phyloP scores from a whole-genome alignment of 1,139 yeast genomes.

The Suhomyces atakaporum region DNA sequence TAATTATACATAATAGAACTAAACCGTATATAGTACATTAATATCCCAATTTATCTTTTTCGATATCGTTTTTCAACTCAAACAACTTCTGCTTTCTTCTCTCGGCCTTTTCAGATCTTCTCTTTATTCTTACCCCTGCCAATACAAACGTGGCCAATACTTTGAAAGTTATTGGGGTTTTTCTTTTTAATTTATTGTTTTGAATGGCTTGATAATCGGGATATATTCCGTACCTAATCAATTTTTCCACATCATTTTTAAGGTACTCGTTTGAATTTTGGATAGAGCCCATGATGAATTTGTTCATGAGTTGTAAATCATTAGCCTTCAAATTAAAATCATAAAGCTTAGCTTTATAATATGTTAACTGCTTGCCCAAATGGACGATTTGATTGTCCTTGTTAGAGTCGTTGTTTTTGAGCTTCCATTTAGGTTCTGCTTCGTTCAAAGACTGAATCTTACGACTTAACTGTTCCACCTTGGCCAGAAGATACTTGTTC shows the following conservation, averaged over 20 bases:
- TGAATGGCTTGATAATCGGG: conserved; percentile 42
- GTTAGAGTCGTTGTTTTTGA: conserved; percentile 1
- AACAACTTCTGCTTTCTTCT: conserved; percentile 26
- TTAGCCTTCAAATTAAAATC: conserved; percentile 41
- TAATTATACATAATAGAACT: conserved; percentile 6
- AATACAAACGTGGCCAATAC: conserved; percentile 51
- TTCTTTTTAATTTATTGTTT: conserved; percentile 16
- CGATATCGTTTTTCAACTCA: conserved; percentile 34
- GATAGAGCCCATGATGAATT: conserved; percentile 49
- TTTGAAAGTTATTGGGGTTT: conserved; percentile 16
- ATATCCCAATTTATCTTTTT: conserved; percentile 17
- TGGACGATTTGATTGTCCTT: conserved; percentile 11
- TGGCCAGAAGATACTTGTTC: conserved; percentile 21
- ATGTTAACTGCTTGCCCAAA: conserved; percentile 32
- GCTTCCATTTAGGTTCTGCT: neutral
- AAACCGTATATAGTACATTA: conserved; percentile 4
- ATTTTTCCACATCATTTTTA: conserved; percentile 43
- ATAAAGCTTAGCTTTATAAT: conserved; percentile 40
- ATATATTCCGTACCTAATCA: conserved; percentile 51
- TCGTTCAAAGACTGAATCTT: conserved; percentile 14
- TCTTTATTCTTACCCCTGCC: conserved; percentile 55
- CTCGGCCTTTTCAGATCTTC: conserved; percentile 33
- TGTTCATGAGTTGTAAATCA: conserved; percentile 56
- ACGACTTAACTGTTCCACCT: conserved; percentile 21
- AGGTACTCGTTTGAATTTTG: conserved; percentile 43